Conservation (phyloP, 2,329 filamentous ascomycete genomes). For the Trichothecium roseum region DNA sequence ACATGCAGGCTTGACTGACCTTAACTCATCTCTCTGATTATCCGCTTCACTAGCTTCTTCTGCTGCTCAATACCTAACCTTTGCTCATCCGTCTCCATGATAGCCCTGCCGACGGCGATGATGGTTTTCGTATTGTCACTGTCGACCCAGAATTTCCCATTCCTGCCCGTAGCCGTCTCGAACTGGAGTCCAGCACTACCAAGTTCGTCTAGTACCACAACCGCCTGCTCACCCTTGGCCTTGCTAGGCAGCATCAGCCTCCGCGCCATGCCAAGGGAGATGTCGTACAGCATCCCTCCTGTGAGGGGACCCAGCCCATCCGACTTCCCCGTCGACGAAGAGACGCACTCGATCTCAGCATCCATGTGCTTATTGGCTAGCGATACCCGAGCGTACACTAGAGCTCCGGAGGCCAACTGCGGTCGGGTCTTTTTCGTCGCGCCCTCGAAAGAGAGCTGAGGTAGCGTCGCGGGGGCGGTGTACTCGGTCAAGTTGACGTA, state of each 20-base stretch:
- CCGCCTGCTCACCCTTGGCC: conserved; percentile 30
- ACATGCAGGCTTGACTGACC: too few species aligned
- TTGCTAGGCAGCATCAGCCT: conserved; percentile 59
- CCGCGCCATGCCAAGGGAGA: conserved; percentile 75
- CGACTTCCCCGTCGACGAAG: conserved; percentile 73
- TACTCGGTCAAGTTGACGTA: conserved; percentile 65
- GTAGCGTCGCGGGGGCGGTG: conserved; percentile 57
- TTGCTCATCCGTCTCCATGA: conserved; percentile 67
- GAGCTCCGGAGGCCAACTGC: conserved; percentile 58
- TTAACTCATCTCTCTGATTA: conserved; percentile 49
- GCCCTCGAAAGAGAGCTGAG: conserved; percentile 84
- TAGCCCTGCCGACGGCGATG: conserved; percentile 66
- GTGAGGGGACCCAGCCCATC: conserved; percentile 78
- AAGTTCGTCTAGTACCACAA: conserved; percentile 71
- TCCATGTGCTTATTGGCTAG: conserved; percentile 76
- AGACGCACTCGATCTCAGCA: conserved; percentile 82
- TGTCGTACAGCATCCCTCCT: conserved; percentile 76
- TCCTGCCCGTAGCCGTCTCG: conserved; percentile 87
- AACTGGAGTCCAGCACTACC: conserved; percentile 70
- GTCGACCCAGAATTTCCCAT: conserved; percentile 87
- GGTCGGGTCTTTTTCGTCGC: conserved; percentile 89
- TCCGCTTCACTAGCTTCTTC: conserved; percentile 56
- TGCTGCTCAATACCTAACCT: conserved; percentile 55
- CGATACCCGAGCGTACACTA: conserved; percentile 82
- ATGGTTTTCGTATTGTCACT: conserved; percentile 64